Evolutionary conservation across 495 filamentous ascomycete species (phyloP).

Genomic region (Podospora bellae-mahoneyi): DNA sequence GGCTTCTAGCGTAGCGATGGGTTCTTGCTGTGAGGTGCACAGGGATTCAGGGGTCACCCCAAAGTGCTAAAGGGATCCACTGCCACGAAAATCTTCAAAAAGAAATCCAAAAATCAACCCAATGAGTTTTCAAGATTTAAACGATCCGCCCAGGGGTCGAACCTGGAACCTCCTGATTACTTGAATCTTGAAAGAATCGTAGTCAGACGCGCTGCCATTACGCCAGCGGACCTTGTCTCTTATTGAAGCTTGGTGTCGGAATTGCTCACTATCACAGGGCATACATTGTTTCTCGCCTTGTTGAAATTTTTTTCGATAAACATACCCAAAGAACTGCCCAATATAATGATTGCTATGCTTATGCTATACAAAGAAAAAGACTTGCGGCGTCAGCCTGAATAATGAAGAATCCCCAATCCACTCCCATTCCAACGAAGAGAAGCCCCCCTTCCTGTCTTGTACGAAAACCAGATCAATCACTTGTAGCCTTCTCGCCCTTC

Average conservation of each 20-base stretch:
- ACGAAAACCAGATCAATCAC: neutral
- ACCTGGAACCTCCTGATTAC: neutral
- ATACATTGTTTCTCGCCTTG: neutral
- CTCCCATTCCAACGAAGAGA: neutral
- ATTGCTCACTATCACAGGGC: neutral
- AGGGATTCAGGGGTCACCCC: neutral
- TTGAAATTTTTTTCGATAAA: neutral
- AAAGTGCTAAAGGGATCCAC: neutral
- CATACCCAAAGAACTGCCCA: neutral
- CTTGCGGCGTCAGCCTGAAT: neutral
- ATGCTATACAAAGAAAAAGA: neutral
- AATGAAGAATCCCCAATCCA: neutral
- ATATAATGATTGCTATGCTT: neutral
- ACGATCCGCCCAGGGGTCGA: neutral
- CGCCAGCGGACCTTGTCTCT: neutral
- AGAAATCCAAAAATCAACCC: neutral
- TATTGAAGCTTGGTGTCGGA: neutral
- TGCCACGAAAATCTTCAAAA: neutral
- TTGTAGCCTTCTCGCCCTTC: neutral
- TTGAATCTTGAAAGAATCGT: neutral
- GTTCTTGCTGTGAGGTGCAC: neutral
- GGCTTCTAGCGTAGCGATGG: neutral
- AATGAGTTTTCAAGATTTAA: neutral
- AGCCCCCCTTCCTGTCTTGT: neutral
- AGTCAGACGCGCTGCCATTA: neutral